Evolutionary conservation across 2,329 filamentous ascomycete genomes (phyloP).

Genomic region (Dothidotthia symphoricarpi): DNA sequence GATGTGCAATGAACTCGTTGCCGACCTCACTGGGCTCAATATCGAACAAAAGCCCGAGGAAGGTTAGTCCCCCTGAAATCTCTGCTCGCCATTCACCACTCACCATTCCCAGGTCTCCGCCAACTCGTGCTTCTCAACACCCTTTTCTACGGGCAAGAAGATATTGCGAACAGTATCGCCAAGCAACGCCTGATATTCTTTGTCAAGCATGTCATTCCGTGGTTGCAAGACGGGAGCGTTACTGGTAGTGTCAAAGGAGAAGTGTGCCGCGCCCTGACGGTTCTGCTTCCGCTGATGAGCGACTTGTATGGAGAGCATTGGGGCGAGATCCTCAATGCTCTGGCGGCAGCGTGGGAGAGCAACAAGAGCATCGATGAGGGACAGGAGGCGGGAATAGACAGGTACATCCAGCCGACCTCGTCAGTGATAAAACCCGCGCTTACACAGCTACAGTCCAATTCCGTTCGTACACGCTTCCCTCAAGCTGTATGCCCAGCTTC

Average conservation of each 20-base stretch:
- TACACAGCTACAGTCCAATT: conserved; percentile 21
- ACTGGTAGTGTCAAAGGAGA: conserved; percentile 56
- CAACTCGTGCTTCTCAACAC: conserved; percentile 56
- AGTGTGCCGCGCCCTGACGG: conserved; percentile 53
- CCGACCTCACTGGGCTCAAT: conserved; percentile 58
- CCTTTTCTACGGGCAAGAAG: conserved; percentile 51
- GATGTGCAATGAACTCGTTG: conserved; percentile 60
- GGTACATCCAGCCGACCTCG: conserved; percentile 8
- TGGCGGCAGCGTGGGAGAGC: conserved; percentile 39
- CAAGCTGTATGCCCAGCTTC: conserved; percentile 65
- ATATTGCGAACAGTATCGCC: conserved; percentile 50
- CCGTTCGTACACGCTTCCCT: conserved; percentile 71
- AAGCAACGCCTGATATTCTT: conserved; percentile 76
- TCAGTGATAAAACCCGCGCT: not conserved
- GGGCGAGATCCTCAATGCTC: conserved; percentile 51
- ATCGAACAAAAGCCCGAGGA: conserved; percentile 44
- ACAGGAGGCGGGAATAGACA: conserved; percentile 15
- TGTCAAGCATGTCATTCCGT: conserved; percentile 72
- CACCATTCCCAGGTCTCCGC: conserved; percentile 33
- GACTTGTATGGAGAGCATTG: conserved; percentile 89
- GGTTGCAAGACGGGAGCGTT: conserved; percentile 57
- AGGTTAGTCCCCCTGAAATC: conserved; percentile 29
- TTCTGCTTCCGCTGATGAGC: conserved; percentile 69
- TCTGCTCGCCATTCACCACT: not conserved
- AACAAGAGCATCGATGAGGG: no score